These are phyloP conservation scores for Alternaria arborescens DNA, from an alignment of 2,329 filamentous ascomycete species.

Conservation along the genomic window DNA sequence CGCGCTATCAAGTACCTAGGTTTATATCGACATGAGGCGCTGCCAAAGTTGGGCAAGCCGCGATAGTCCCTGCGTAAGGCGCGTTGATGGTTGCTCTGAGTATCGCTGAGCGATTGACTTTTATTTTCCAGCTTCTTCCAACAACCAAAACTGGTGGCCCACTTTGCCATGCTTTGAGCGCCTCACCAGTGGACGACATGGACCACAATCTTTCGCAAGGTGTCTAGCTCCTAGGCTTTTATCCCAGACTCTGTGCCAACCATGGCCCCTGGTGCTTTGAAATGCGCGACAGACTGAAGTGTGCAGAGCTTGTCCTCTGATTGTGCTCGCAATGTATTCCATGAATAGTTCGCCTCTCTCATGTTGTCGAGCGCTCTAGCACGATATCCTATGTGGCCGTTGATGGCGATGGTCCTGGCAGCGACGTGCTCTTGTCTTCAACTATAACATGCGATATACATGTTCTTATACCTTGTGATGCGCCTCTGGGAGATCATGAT, in stretches of 20 bases:
- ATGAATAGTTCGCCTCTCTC: constrained; percentile 6
- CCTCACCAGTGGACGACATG: constrained; percentile 29
- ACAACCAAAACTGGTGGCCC: constrained; percentile 33
- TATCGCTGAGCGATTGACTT: constrained; percentile 46
- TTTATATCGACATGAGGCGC: constrained; percentile 73
- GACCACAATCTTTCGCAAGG: constrained; percentile 22
- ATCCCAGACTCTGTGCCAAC: constrained; percentile 18
- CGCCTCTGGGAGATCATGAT: constrained; percentile 22
- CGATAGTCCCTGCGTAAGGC: constrained; percentile 46
- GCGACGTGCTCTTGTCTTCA: constrained; percentile 1
- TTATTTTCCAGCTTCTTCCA: constrained; percentile 40
- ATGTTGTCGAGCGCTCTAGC: constrained; percentile 8
- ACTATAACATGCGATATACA: neutral
- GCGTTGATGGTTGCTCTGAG: constrained; percentile 42
- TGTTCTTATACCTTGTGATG: constrained; percentile 34
- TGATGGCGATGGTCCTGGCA: constrained; percentile 3
- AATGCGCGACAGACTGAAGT: constrained; percentile 5
- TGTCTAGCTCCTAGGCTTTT: constrained; percentile 25
- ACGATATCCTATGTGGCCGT: constrained; percentile 4
- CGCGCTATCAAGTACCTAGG: constrained; percentile 69
- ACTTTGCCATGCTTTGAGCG: constrained; percentile 34
- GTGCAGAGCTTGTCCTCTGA: constrained; percentile 7
- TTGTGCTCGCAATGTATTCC: constrained; percentile 5
- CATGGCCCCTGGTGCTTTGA: constrained; percentile 13
- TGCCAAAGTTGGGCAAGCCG: constrained; percentile 56